Base-by-base conservation (phyloP, 768 basidiomycete species). In the Tylopilus rubrobrunneus region DNA sequence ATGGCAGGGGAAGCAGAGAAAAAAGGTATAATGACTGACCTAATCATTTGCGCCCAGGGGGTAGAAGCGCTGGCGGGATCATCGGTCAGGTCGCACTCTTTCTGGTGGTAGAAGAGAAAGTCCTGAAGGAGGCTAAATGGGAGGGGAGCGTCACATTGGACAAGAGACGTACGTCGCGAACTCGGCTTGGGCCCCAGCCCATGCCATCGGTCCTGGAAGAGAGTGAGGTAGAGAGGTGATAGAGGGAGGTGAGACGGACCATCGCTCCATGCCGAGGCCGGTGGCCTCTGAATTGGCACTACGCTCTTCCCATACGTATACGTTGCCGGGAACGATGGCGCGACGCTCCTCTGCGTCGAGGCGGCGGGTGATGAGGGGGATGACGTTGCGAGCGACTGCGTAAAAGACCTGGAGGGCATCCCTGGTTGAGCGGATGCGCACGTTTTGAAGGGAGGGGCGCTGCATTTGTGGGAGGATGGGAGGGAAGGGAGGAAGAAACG, bases 231-330 rank as follows among this genome's bases (percentile, higher is more conserved):
- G 8, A 1, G 39, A 12, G 40, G 25, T 25, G n/a, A 21, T 17
- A 11, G 25, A 17, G n/a, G 42, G 4, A 4, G 12, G 14, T 12
- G 29, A 31, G 42, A 66, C 74, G 36, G 63, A 83, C 85, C 90
- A 90, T 69, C 89, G 78, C 62, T 92, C 90, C 85, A 92, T 92
- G 36, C 89, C 89, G 45, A 90, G 79, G 14, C 89, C 89, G 10
- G 88, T 87, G 49, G 78, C 76, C 64, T 89, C 88, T n/a, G 86
- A 83, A 65, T 87, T 89, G 7, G 89, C 86, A 25, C 86, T 86
- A 57, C 89, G 85, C 61, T 92, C 89, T 66, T 92, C 89, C 89
- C 90, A 92, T 56, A 92, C 87, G 61, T 90, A 92, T 23, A 91
- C 87, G 60, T 88, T 88, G 25, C 89, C 89, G 0, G 89, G 80